Conservation (phyloP, 805 yeast species). For the Sugiyamaella floridensis region DNA sequence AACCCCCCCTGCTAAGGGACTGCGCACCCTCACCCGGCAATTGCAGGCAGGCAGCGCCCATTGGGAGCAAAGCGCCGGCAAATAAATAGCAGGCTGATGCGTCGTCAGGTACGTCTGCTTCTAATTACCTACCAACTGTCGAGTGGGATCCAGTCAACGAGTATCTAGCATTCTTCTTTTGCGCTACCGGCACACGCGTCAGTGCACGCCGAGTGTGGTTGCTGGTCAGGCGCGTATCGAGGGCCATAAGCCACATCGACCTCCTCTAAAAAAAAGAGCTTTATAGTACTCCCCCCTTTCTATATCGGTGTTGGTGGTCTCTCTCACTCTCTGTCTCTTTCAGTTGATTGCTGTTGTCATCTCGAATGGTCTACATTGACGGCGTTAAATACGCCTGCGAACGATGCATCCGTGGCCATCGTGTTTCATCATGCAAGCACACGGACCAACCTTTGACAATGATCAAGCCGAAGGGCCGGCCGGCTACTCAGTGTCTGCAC, state of each 20-base stretch:
- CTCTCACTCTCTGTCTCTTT: background rate
- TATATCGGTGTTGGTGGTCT: background rate
- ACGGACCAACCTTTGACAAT: slow-evolving; percentile 82
- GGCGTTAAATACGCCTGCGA: slow-evolving; percentile 96
- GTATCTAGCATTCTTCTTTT: background rate
- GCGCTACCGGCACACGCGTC: background rate
- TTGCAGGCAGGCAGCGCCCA: background rate
- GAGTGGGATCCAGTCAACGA: background rate
- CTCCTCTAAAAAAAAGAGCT: no score
- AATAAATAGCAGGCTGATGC: background rate
- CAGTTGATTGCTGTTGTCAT: no score
- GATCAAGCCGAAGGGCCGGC: slow-evolving; percentile 96
- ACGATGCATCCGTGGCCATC: slow-evolving; percentile 90
- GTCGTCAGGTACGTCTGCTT: background rate
- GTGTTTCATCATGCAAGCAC: slow-evolving; percentile 91
- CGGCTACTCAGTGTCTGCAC: slow-evolving; percentile 83
- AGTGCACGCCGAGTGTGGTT: background rate
- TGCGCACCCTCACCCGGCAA: background rate
- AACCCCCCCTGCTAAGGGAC: no score
- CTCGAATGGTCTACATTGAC: slow-evolving; percentile 73
- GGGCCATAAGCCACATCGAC: background rate
- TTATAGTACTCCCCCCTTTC: no score
- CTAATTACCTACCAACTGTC: background rate
- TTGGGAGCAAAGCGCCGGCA: background rate
- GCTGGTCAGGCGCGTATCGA: background rate